Base-by-base conservation (phyloP, 345 rosid species). In the Ailanthus altissimus region DNA sequence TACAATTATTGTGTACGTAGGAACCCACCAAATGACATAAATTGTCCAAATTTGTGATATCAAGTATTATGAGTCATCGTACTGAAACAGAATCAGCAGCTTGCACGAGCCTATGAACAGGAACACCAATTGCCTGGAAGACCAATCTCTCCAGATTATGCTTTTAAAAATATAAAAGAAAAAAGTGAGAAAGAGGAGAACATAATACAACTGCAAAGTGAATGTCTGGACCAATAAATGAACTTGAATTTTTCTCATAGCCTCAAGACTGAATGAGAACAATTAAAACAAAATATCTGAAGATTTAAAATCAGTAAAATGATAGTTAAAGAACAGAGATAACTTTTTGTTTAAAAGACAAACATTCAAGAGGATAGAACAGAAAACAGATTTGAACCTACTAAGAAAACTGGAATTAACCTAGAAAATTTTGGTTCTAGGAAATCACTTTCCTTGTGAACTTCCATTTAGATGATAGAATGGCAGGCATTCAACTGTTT, bases 1-100 rank as follows among this genome's bases (percentile, higher is more conserved):
- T 50, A 32, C 5, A 4, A 46, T 25, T 46, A 61, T 32, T 45
- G 5, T 8, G 21, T 61, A 21, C 8, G 53, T 36, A 70, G 4
- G 49, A 54, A 36, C 40, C 5, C 20, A 5, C 4, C 47, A 51
- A 70, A 58, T 9, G 56, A 10, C 18, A 23, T 40, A 20, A 76
- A 47, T 61, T 0, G 2, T 56, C 45, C 46, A 32, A 28, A 15
- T 28, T 10, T 16, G 15, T 16, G 23, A 49, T 49, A 26, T 47
- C 56, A 46, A 67, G 32, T 14, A 9, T 23, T 43, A n/a, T 45
- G 16, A 50, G 20, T 46, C 51, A 26, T 50, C 81, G 65, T 86
- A 91, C 97, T 84, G 92, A 93, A 77, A 87, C 94, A 2, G 98
- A 96, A 82, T 96, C 97, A 20, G 98, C 99, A 57, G 94, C 94